phyloP scores from a whole-genome alignment of 352 stramenopile genomes.

The Pythium aristosporum region DNA sequence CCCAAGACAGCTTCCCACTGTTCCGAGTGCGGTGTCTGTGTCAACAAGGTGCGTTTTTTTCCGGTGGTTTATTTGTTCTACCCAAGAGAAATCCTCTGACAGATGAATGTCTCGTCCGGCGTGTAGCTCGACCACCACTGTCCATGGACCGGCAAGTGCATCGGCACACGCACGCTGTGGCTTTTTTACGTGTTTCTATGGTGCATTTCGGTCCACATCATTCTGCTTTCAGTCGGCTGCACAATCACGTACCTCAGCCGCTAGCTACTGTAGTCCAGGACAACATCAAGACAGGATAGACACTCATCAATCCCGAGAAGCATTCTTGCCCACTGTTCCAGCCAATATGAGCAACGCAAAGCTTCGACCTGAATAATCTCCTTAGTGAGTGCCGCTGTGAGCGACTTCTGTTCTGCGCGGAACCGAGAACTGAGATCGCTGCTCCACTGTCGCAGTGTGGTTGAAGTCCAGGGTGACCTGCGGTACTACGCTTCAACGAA shows the following conservation, averaged over 20 bases:
- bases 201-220: conserved; percentile 40
- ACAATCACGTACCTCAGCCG: conserved; percentile 24
- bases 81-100: too few relatives aligned
- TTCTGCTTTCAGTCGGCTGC: conserved; percentile 26
- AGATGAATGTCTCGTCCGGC: too few relatives aligned
- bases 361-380: too few relatives aligned
- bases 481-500: too few relatives aligned
- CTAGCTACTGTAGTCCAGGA: neutral
- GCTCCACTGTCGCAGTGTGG: too few relatives aligned
- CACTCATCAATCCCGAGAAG: neutral
- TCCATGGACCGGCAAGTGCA: conserved; percentile 73
- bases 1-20: conserved; percentile 75
- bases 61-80: too few relatives aligned
- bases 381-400: too few relatives aligned
- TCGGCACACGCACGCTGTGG: conserved; percentile 46
- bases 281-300: neutral
- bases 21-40: conserved; percentile 75
- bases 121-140: conserved; percentile 78
- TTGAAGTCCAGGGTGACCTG: too few relatives aligned
- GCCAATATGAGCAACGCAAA: too few relatives aligned
- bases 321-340: too few relatives aligned
- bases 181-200: conserved; percentile 47
- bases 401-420: too few relatives aligned
- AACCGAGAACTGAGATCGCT: too few relatives aligned
- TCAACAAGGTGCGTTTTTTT: conserved; percentile 46